These are phyloP conservation scores for Kregervanrija pseudodelftensis DNA, from an alignment of 805 yeast species.

Conservation along the genomic window DNA sequence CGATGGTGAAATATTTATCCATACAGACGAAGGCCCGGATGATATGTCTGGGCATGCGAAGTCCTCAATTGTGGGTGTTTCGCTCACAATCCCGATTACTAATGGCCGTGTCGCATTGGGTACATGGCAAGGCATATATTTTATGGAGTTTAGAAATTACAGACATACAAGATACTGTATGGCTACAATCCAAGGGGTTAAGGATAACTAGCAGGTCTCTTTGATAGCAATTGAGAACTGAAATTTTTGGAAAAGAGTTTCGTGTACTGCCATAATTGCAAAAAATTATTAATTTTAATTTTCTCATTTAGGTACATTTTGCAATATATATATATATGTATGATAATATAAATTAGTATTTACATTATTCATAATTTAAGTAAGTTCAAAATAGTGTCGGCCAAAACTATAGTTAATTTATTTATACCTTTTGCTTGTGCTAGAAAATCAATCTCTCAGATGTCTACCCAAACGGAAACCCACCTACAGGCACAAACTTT, in stretches of 20 bases:
- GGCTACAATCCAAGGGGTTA: constrained; percentile 65
- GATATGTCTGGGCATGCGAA: constrained; percentile 83
- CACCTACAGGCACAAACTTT: too few species aligned
- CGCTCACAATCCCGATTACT: constrained; percentile 58
- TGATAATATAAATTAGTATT: not conserved
- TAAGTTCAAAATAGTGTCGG: not conserved
- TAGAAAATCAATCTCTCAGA: too few species aligned
- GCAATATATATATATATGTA: not conserved
- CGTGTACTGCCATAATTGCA: not conserved
- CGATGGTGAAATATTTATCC: constrained; percentile 40
- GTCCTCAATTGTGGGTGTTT: constrained; percentile 53
- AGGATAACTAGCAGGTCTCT: constrained; percentile 13
- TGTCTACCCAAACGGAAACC: too few species aligned
- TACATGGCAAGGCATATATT: constrained; percentile 82
- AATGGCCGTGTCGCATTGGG: constrained; percentile 66
- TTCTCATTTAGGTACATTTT: not conserved
- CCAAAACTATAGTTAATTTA: too few species aligned
- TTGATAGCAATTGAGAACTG: not conserved
- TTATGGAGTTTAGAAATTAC: constrained; percentile 64
- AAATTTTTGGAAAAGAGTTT: not conserved
- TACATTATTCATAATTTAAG: not conserved
- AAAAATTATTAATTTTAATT: not conserved
- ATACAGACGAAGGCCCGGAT: constrained; percentile 73
- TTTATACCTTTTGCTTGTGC: too few species aligned
- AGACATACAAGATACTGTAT: constrained; percentile 59